Base-by-base conservation (phyloP, 2,329 filamentous ascomycete genomes). In the Ascochyta lentis region DNA sequence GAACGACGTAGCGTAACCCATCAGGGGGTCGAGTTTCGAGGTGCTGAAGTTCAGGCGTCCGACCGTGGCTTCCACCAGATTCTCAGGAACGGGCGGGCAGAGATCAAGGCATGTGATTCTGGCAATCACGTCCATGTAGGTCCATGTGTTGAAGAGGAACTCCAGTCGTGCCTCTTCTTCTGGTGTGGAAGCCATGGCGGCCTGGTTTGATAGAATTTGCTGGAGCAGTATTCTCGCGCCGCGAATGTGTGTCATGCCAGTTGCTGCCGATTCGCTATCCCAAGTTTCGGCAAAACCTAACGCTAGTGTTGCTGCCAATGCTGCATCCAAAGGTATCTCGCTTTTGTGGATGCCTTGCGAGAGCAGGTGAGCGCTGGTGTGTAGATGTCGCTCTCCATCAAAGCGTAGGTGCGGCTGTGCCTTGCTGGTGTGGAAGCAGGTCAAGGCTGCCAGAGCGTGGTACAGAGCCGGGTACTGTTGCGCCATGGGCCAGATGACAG, bases 71-170 rank as follows among this genome's bases (percentile, higher is more conserved):
- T 69, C 64, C 70, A 71, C 33, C 69, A 73, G 48, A 27, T 58
- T 57, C n/a, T 68, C 64, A 49, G 83, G 80, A 60, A 83, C 80
- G 40, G 78, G 78, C 3, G 77, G 77, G 6, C 83, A 82, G 23
- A 83, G 81, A 41, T 83, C 81, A 53, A 84, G 80, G 6, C 85
- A 85, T 0, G 86, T 89, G 39, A 90, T 76, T 13, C 87, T 82
- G n/a, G 87, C 84, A 56, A 90, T 86, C 23, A 89, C 87, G 69
- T 89, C 86, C 83, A 89, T 87, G 64, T 90, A 90, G 8, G 89
- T 80, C 84, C 85, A 90, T 4, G 84, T 86, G 66, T 89, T 89
- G 71, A 84, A 86, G 15, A 90, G 75, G 64, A 90, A 90, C 43
- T 82, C 83, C 27, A 89, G 75, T 5, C 85, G 77, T 33, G 79